Percentiles rank a stretch among this genome's conserved stretches.
Conservation (phyloP, 495 filamentous ascomycete genomes). For the Choiromyces venosus region DNA sequence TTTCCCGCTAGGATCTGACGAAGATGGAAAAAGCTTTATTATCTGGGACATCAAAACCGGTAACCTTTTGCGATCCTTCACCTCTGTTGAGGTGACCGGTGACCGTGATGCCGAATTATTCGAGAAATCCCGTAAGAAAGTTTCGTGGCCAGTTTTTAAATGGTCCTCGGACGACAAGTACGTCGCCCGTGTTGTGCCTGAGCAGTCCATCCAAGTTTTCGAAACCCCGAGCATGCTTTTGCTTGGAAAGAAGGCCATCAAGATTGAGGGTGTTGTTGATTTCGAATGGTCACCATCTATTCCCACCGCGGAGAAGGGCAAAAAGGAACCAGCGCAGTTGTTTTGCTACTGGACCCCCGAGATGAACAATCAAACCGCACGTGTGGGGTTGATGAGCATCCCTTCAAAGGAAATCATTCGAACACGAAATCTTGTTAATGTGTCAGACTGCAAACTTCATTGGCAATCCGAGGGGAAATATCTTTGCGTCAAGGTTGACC, state of each 20-base stretch:
- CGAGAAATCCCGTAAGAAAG: slow-evolving; percentile 79
- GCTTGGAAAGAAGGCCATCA: slow-evolving; percentile 80
- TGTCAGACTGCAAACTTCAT: slow-evolving; percentile 91
- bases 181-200: slow-evolving; percentile 83
- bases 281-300: slow-evolving; percentile 94
- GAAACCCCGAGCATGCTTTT: slow-evolving; percentile 88
- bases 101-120: slow-evolving; percentile 36
- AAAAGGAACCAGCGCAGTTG: slow-evolving; percentile 74
- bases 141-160: slow-evolving; percentile 98
- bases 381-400: slow-evolving; percentile 92
- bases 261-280: slow-evolving; percentile 92
- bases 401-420: slow-evolving; percentile 89
- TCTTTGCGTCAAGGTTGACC: slow-evolving; percentile 96
- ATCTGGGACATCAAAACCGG: slow-evolving; percentile 93
- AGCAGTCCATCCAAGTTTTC: slow-evolving; percentile 86
- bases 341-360: slow-evolving; percentile 99
- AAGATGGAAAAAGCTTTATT: slow-evolving; percentile 98
- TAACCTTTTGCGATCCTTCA: slow-evolving; percentile 86
- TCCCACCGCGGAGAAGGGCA: slow-evolving; percentile 61
- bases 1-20: slow-evolving; percentile 67
- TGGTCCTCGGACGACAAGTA: slow-evolving; percentile 98
- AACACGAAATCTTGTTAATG: slow-evolving; percentile 93
- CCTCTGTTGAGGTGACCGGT: slow-evolving; percentile 62
- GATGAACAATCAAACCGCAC: slow-evolving; percentile 96
- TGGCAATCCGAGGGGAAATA: slow-evolving; percentile 94